A percentile compares a stretch with the other conserved stretches of the same genome.
These are phyloP conservation scores for Chlorella vulgaris DNA, from an alignment of 139 green algal genomes.

Conservation along the genomic window DNA sequence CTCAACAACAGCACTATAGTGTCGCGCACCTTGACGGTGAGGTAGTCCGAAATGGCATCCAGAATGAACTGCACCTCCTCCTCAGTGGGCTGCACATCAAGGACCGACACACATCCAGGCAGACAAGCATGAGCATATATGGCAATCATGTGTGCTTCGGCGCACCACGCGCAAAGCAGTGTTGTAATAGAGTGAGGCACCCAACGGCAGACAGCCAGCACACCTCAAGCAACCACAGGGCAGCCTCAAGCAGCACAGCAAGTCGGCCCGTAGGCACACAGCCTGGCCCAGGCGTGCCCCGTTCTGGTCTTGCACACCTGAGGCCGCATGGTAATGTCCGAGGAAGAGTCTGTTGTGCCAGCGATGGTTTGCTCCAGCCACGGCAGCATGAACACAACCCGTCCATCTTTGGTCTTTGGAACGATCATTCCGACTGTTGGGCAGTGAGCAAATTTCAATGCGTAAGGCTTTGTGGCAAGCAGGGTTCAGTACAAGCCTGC, in stretches of 20 bases:
- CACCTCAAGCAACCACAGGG: too few relatives aligned
- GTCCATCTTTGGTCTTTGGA: slow-evolving; percentile 97
- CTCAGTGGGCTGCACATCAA: slow-evolving; percentile 51
- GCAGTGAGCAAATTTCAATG: too few relatives aligned
- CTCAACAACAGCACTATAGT: too few relatives aligned
- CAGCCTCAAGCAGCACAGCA: too few relatives aligned
- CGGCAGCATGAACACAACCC: slow-evolving; percentile 98
- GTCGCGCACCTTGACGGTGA: slow-evolving; percentile 56
- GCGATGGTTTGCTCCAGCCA: slow-evolving; percentile 88
- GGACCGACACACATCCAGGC: not conserved
- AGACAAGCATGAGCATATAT: not conserved
- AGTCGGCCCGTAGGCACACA: too few relatives aligned
- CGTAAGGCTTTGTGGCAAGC: not conserved
- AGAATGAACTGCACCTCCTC: slow-evolving; percentile 97
- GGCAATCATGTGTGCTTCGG: not conserved
- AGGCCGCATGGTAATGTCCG: slow-evolving; percentile 72
- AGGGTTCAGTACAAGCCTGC: too few relatives aligned
- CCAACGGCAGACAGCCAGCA: too few relatives aligned
- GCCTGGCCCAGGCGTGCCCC: too few relatives aligned
- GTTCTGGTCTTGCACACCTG: too few relatives aligned
- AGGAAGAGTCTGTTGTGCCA: slow-evolving; percentile 77
- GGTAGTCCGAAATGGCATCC: slow-evolving; percentile 84
- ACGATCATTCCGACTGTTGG: slow-evolving; percentile 91
- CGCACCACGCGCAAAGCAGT: too few relatives aligned
- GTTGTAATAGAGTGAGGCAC: too few relatives aligned